A percentile compares a stretch with the other conserved stretches of the same genome.
These are phyloP conservation scores for Linaria vulgaris DNA, from an alignment of 257 asterid genomes.

Conservation along the genomic window DNA sequence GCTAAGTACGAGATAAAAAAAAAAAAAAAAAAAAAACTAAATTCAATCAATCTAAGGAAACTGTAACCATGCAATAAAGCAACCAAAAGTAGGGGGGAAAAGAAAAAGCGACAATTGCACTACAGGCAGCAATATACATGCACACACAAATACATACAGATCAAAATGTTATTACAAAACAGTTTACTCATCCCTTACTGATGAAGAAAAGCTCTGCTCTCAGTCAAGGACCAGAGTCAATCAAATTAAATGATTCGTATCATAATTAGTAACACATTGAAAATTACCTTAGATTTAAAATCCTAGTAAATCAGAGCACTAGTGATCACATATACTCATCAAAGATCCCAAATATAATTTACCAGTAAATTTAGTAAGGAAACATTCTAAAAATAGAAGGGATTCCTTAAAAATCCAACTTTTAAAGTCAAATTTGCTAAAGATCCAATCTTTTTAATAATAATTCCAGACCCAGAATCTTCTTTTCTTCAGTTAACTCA, in stretches of 20 bases:
- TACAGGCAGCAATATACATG: constrained; percentile 26
- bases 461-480: not conserved
- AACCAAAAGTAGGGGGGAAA: constrained; percentile 25
- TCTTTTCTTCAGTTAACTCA: constrained; percentile 1
- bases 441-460: constrained; percentile 21
- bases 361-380: not conserved
- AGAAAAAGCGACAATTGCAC: constrained; percentile 19
- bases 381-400: too few relatives aligned
- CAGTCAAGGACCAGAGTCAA: constrained; percentile 4
- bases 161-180: not conserved
- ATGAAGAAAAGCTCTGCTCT: constrained; percentile 17
- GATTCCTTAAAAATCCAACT: not conserved
- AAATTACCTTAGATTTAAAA: constrained; percentile 14
- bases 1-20: constrained; percentile 24
- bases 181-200: constrained; percentile 12
- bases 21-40: constrained; percentile 23
- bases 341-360: not conserved
- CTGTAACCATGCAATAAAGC: constrained; percentile 29
- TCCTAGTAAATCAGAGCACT: constrained; percentile 11
- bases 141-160: constrained; percentile 22
- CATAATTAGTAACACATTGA: constrained; percentile 10
- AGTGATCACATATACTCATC: constrained; percentile 6
- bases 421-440: not conserved
- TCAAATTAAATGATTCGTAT: constrained; percentile 4
- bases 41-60: constrained; percentile 43